Base-by-base conservation (phyloP, 2,329 filamentous ascomycete genomes). In the Aspergillus amoenus region DNA sequence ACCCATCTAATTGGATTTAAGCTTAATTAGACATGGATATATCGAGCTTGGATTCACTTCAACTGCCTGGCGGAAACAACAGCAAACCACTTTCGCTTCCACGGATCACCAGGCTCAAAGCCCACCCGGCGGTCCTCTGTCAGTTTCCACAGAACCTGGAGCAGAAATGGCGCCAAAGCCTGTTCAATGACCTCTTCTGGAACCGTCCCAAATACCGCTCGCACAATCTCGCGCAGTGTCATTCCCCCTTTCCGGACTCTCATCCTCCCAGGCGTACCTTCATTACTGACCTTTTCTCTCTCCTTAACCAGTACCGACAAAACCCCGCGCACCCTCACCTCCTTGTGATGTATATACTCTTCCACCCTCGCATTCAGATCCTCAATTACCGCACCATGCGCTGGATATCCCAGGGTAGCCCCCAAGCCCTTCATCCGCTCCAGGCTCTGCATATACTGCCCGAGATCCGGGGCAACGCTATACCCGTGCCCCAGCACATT, bases 401-500 rank as follows among this genome's bases (percentile, higher is more conserved):
- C 79, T 0, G 79, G 74, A 59, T 82, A 79, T 0, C 79, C 80
- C 1, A 60, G 62, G 0, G 5, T 24, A 56, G 78, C 81, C 5
- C 65, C 61, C 3, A 75, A 68, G 0, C 47, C 42, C 3, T 60
- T 52, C 76, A 79, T 78, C 12, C 59, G 62, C 2, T 61, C 60
- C 8, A 79, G 65, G 9, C 62, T 69, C 5, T 54, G 49, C 70
- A 79, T 75, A 55, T 68, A 80, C 2, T 55, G 57, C 4, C 68
- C 64, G 0, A 80, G 65, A 43, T 78, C 67, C 60, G 78, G 74
- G 0, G 76, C 73, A 0, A 70, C 76, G 22, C 64, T 70, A 13
- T 66, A 72, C 0, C 78, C 78, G 45, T 77, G 88, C 0, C 90
- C 90, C 0, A 93, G 80, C 1, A 93, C 84, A 66, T 91, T 93